These are phyloP conservation scores for Phytophthora agathidicida DNA, from an alignment of 352 stramenopile species.

Conservation along the genomic window DNA sequence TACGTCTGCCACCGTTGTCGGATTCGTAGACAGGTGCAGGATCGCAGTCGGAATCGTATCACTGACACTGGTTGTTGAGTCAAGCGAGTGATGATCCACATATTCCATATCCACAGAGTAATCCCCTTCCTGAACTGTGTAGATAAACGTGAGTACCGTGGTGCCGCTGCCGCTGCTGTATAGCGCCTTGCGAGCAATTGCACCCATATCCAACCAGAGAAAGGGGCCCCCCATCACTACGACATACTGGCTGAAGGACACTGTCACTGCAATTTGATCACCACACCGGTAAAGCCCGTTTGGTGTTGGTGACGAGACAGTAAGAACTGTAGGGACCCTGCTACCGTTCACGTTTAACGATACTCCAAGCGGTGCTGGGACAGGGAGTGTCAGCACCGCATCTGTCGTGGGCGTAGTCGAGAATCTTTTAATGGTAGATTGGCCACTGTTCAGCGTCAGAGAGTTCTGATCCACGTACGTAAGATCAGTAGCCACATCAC, in stretches of 20 bases:
- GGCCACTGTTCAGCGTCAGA: conserved; percentile 79
- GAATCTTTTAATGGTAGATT: conserved; percentile 82
- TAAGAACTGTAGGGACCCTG: conserved; percentile 53
- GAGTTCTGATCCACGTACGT: conserved; percentile 59
- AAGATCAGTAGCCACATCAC: conserved; percentile 58
- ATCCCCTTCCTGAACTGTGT: conserved; percentile 72
- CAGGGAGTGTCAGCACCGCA: conserved; percentile 66
- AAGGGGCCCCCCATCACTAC: conserved; percentile 66
- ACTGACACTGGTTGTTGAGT: conserved; percentile 45
- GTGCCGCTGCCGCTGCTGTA: conserved; percentile 65
- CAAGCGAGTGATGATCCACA: conserved; percentile 82
- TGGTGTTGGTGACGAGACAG: conserved; percentile 50
- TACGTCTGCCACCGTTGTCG: conserved; percentile 68
- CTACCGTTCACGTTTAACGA: conserved; percentile 67
- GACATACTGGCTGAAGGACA: conserved; percentile 77
- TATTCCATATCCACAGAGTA: conserved; percentile 83
- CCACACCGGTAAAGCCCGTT: conserved; percentile 70
- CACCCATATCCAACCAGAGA: conserved; percentile 73
- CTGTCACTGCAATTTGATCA: conserved; percentile 62
- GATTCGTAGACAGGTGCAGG: conserved; percentile 65
- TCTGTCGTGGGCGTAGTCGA: conserved; percentile 79
- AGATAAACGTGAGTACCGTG: conserved; percentile 63
- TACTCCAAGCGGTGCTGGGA: conserved; percentile 47
- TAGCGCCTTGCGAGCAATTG: conserved; percentile 46
- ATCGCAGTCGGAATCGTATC: conserved; percentile 48